A percentile compares a stretch with the other conserved stretches of the same genome.
These are phyloP conservation scores for Talaromyces adpressus DNA, from an alignment of 495 filamentous ascomycete genomes.

Conservation along the genomic window DNA sequence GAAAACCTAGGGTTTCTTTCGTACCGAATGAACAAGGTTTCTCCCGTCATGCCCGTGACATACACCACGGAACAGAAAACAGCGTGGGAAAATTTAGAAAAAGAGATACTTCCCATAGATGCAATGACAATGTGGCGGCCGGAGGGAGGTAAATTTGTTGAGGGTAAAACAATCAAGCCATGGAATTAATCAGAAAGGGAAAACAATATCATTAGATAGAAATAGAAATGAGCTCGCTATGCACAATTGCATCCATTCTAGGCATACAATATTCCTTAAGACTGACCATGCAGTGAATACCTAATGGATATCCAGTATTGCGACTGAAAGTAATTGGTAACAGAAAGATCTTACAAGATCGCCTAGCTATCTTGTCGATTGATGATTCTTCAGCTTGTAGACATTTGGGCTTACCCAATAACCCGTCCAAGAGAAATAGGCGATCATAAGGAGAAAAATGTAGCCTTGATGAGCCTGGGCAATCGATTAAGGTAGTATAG, in stretches of 20 bases:
- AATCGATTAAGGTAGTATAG: background rate
- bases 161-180: constrained; percentile 4
- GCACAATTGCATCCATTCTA: background rate
- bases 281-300: background rate
- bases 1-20: constrained; percentile 17
- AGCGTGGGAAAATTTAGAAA: constrained; percentile 15
- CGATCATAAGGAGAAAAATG: background rate
- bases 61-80: constrained; percentile 10
- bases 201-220: background rate
- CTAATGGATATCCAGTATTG: background rate
- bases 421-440: background rate
- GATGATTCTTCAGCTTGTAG: background rate
- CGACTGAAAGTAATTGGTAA: too few species aligned
- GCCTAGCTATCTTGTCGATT: background rate
- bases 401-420: background rate
- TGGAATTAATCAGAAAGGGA: background rate
- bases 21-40: constrained; percentile 8
- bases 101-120: constrained; percentile 13
- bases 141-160: constrained; percentile 14
- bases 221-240: background rate
- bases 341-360: background rate
- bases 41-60: constrained; percentile 4
- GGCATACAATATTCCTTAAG: background rate
- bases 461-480: background rate
- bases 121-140: constrained; percentile 20